Evolutionary conservation across 2,329 filamentous ascomycete species (phyloP), one percentile per base, ranked within the genome.

Genomic region (Xylariales sp.): DNA sequence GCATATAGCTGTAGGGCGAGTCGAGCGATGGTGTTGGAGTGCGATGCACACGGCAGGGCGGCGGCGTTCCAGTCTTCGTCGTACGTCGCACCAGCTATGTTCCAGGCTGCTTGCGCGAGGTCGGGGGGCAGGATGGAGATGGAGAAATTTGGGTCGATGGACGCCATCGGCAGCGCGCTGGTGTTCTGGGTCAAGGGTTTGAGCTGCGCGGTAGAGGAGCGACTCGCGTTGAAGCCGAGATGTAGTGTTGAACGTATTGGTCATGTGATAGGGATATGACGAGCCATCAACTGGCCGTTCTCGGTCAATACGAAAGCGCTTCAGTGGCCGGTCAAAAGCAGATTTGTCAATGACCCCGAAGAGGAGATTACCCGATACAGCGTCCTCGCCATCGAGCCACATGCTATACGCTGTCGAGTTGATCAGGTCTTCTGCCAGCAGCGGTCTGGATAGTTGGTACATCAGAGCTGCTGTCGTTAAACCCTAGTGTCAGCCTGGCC

Each of bases 341-440:
- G 56, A 51, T 35, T 43, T 46, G 47, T 62, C 59, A 44, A 62
- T 38, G 32, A 58, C 59, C 15, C 59, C 59, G 14, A 62, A 54
- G 16, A 62, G 48, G n/a, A 62, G 37, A 15, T 48, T 50, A 8
- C 59, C 58, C 1, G 57, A 53, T 6, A 34, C 38, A 7, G 49
- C 59, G 6, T 52, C 38, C 12, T 49, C 42, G 31, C 53, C 45
- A 43, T 62, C 52, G 11, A 62, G 49, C 58, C 58, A 62, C 44
- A 62, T 53, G 44, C 58, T 60, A 45, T 57, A 62, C 12, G 56
- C 54, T 11, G 49, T 51, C 12, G 49, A 54, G 31, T 51, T 49
- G 44, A 59, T 57, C 22, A 55, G 48, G 15, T 55, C 56, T 3
- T 46, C 38, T 8, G 46, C 45, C 12, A 58, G 46, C 25, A 61